Evolutionary conservation across 176 grass and related monocot genomes (phyloP), one percentile per base, ranked within the genome.

Genomic region (Carex littledalei): DNA sequence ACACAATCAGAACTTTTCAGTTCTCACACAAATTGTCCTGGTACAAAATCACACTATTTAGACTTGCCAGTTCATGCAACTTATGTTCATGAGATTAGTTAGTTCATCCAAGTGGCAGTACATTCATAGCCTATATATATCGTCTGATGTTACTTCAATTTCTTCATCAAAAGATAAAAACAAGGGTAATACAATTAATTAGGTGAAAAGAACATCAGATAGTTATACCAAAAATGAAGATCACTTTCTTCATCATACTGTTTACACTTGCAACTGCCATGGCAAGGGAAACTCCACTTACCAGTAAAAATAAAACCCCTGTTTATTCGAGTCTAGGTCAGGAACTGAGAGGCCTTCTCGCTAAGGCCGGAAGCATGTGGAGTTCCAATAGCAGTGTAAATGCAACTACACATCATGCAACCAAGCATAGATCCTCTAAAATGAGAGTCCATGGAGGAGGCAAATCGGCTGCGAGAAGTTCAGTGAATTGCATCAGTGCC

Each of bases 11-110:
- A 61, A 17, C 31, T 81, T 32, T 6, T 79, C 75, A 67, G 52
- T 81, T 32, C n/a, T 79, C 85, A 67, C 52, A 53, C 79, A 82
- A 72, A 57, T n/a, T 56, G 66, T 62, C 55, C 58, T 52, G 21
- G 32, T 79, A 67, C 88, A 16, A 45, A 65, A 39, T 90, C 88
- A 69, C 80, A 47, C 74, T 69, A 63, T 81, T 29, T 53, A 63
- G 57, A 75, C 64, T 83, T 67, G 73, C 57, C 58, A 50, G 35
- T 65, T 75, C 91, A 89, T 85, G 87, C 89, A 37, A 86, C 81
- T 84, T 83, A 69, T 67, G 85, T 83, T 96, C 68, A 32, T 73
- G 13, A 32, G 67, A 86, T 93, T 87, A 90, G 94, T 87, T 93
- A 21, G 83, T 39, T 84, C 94, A 96, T 83, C 89, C 81, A 75